Evolutionary conservation across 305 asterid species (phyloP).

Genomic region (Plantago lanceolata): DNA sequence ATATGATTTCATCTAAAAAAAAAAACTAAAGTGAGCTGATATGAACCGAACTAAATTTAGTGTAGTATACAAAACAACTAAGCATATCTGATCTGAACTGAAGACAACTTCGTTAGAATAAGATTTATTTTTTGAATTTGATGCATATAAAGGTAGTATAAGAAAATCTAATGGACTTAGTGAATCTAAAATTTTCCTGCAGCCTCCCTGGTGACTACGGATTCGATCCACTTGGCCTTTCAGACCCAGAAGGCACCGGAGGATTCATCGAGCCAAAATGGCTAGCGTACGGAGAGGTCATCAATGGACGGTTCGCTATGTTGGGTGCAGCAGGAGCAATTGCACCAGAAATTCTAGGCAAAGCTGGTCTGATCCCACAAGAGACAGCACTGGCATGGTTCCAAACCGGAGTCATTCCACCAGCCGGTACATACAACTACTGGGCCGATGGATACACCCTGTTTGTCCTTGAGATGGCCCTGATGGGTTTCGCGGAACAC

Average conservation of each 20-base stretch:
- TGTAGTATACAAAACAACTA: no score
- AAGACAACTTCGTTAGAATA: no score
- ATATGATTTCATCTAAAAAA: no score
- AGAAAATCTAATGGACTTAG: no score
- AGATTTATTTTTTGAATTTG: neutral
- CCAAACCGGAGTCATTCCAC: constrained; percentile 83
- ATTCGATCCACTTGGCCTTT: constrained; percentile 85
- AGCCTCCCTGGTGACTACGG: constrained; percentile 95
- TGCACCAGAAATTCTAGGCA: constrained; percentile 85
- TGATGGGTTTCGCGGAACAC: constrained; percentile 95
- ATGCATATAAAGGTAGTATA: neutral
- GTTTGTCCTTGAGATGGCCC: constrained; percentile 79
- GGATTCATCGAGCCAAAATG: constrained; percentile 89
- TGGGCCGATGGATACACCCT: constrained; percentile 89
- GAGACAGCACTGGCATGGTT: constrained; percentile 97
- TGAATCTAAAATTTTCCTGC: constrained; percentile 10
- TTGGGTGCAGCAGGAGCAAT: constrained; percentile 79
- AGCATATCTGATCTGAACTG: no score
- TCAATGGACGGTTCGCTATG: constrained; percentile 88
- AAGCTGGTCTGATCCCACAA: constrained; percentile 66
- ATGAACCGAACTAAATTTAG: no score
- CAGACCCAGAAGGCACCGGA: constrained; percentile 90
- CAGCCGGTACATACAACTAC: constrained; percentile 84
- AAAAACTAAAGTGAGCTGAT: no score
- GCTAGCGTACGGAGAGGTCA: constrained; percentile 82